Conservation (phyloP, 2,329 filamentous ascomycete genomes). For the Ophiostoma tasmaniense region DNA sequence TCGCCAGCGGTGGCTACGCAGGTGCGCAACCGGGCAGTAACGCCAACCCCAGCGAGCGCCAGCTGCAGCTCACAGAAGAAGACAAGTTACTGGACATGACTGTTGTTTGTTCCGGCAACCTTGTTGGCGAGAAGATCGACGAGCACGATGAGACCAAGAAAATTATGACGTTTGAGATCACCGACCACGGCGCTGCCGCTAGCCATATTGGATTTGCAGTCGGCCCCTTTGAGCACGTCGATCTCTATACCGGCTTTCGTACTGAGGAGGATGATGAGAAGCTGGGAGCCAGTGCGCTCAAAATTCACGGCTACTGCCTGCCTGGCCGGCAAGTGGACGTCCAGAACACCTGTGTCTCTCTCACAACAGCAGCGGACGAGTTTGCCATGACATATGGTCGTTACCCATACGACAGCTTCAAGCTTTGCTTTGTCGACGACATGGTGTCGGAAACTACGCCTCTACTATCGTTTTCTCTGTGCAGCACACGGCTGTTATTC, state of each 20-base stretch:
- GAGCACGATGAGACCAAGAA: conserved; percentile 72
- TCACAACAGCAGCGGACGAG: conserved; percentile 82
- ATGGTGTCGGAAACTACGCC: conserved; percentile 65
- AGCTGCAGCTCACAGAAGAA: conserved; percentile 53
- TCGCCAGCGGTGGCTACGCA: neutral
- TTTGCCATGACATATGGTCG: conserved; percentile 81
- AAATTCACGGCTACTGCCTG: conserved; percentile 84
- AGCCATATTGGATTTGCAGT: conserved; percentile 90
- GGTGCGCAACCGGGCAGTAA: conserved; percentile 21
- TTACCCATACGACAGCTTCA: conserved; percentile 88
- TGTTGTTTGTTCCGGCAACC: conserved; percentile 82
- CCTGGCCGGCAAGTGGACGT: conserved; percentile 76
- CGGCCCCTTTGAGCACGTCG: conserved; percentile 89
- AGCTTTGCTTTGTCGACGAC: conserved; percentile 90
- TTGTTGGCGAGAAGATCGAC: conserved; percentile 75
- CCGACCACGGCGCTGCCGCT: conserved; percentile 59
- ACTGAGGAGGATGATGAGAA: conserved; percentile 88
- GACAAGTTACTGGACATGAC: conserved; percentile 83
- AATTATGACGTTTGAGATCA: conserved; percentile 69
- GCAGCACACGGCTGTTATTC: conserved; percentile 78
- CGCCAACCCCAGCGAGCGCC: conserved; percentile 31
- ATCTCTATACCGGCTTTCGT: conserved; percentile 74
- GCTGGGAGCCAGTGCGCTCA: conserved; percentile 77
- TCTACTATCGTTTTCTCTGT: conserved; percentile 75
- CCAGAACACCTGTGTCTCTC: conserved; percentile 74